phyloP scores from a whole-genome alignment of 257 asterid genomes.

The Penstemon davidsonii region DNA sequence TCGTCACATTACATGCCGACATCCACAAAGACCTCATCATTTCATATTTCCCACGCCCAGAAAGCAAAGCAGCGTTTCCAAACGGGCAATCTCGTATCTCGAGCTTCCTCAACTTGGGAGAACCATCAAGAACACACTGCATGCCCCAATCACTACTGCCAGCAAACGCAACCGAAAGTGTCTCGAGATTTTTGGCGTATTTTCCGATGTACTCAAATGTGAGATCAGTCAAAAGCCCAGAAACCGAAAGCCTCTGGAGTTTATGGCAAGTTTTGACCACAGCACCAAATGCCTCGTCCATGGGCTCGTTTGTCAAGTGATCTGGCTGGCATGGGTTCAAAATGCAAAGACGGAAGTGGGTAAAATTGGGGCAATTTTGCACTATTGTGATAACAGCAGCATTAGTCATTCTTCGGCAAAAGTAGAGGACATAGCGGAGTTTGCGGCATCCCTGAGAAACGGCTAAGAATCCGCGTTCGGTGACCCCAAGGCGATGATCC shows the following conservation, averaged over 20 bases:
- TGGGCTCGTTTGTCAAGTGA: slow-evolving; percentile 67
- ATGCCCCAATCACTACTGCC: slow-evolving; percentile 80
- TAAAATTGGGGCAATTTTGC: slow-evolving; percentile 74
- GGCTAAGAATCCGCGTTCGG: slow-evolving; percentile 72
- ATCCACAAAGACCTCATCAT: slow-evolving; percentile 83
- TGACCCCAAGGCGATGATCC: slow-evolving; percentile 63
- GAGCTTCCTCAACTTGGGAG: slow-evolving; percentile 82
- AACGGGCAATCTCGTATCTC: slow-evolving; percentile 89
- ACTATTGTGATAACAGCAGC: slow-evolving; percentile 77
- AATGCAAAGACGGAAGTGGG: slow-evolving; percentile 94
- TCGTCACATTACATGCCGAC: slow-evolving; percentile 70
- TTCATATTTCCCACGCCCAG: slow-evolving; percentile 65
- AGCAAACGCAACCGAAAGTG: slow-evolving; percentile 89
- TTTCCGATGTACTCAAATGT: slow-evolving; percentile 78
- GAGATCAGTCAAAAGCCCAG: slow-evolving; percentile 72
- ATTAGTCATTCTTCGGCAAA: slow-evolving; percentile 84
- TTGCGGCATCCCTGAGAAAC: slow-evolving; percentile 77
- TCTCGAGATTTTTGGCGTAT: slow-evolving; percentile 77
- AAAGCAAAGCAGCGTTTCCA: slow-evolving; percentile 67
- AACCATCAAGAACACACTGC: slow-evolving; percentile 76
- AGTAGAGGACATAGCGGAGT: slow-evolving; percentile 82
- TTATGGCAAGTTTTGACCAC: slow-evolving; percentile 74
- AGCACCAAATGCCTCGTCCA: slow-evolving; percentile 92
- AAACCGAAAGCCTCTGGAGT: slow-evolving; percentile 76
- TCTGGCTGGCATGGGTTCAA: slow-evolving; percentile 75